phyloP scores from a whole-genome alignment of 441 rosid genomes.

The Jatropha multifida region DNA sequence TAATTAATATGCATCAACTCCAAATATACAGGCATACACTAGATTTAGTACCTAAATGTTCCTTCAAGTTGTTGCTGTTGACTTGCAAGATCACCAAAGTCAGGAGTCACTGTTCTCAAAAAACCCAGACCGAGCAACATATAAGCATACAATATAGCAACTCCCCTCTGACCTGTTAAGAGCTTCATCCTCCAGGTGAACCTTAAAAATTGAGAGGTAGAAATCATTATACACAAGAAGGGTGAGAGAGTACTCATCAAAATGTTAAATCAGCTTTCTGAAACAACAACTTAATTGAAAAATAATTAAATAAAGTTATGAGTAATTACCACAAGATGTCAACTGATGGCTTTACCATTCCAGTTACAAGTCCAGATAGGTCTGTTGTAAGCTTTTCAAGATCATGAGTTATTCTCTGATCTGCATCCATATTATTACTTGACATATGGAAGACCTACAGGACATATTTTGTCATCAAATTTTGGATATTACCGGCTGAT shows the following conservation, averaged over 20 bases:
- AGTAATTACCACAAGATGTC: slow-evolving; percentile 90
- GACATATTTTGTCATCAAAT: slow-evolving; percentile 10
- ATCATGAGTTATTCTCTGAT: slow-evolving; percentile 96
- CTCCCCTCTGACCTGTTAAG: slow-evolving; percentile 96
- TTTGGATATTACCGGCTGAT: slow-evolving; percentile 2
- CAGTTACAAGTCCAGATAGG: slow-evolving; percentile 91
- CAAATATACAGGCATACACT: slow-evolving; percentile 13
- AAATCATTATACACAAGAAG: slow-evolving; percentile 8
- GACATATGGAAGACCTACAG: slow-evolving; percentile 91
- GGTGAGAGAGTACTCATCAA: neutral
- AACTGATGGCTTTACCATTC: slow-evolving; percentile 99
- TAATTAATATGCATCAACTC: neutral
- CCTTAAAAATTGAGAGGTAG: slow-evolving; percentile 46
- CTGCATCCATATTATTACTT: slow-evolving; percentile 89
- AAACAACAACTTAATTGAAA: neutral
- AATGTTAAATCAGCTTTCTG: neutral
- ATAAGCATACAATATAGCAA: slow-evolving; percentile 90
- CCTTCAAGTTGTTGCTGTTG: slow-evolving; percentile 95
- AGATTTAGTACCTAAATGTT: slow-evolving; percentile 72
- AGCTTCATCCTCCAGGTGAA: slow-evolving; percentile 99
- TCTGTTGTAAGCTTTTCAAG: slow-evolving; percentile 87
- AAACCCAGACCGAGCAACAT: slow-evolving; percentile 98
- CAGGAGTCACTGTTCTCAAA: slow-evolving; percentile 89
- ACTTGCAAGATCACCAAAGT: slow-evolving; percentile 92
- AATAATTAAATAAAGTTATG: neutral